These are phyloP conservation scores for Tirmania nivea DNA, from an alignment of 495 filamentous ascomycete species.

Conservation along the genomic window DNA sequence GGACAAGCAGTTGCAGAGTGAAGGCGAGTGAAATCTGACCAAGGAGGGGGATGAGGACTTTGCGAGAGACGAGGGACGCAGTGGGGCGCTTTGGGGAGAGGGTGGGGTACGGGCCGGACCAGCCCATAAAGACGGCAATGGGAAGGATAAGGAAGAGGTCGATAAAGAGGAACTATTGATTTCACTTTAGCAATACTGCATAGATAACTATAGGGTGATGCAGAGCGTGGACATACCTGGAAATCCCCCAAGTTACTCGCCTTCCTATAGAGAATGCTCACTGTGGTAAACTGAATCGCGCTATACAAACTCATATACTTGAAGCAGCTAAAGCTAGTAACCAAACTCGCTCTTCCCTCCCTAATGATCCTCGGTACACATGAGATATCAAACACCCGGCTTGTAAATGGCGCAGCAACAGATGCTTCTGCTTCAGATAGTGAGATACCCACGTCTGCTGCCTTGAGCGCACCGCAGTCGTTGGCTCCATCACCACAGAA, in stretches of 20 bases:
- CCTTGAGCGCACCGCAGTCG: conserved; percentile 92
- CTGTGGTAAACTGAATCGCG: conserved; percentile 95
- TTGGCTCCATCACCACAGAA: conserved; percentile 98
- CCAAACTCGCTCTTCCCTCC: conserved; percentile 81
- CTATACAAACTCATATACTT: conserved; percentile 99
- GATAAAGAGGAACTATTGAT: conserved; percentile 61
- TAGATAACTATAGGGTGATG: too few relatives aligned
- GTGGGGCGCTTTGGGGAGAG: conserved; percentile 73
- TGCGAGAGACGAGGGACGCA: conserved; percentile 78
- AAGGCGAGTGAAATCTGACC: conserved; percentile 74
- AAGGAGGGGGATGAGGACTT: conserved; percentile 73
- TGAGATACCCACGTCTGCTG: conserved; percentile 96
- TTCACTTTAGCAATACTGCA: too few relatives aligned
- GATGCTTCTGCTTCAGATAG: conserved; percentile 95
- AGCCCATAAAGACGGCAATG: conserved; percentile 97
- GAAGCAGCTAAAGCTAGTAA: conserved; percentile 98
- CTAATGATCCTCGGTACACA: conserved; percentile 89
- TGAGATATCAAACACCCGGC: conserved; percentile 82
- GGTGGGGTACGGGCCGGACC: conserved; percentile 62
- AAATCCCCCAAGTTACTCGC: conserved; percentile 95
- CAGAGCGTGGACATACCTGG: conserved; percentile 31
- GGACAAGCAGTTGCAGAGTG: conserved; percentile 51
- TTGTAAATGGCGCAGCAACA: conserved; percentile 93
- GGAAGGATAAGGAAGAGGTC: conserved; percentile 83
- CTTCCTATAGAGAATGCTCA: conserved; percentile 90